A percentile compares a stretch with the other conserved stretches of the same genome.
These are phyloP conservation scores for Polymyxa betae DNA, from an alignment of 208 protist species.

Conservation along the genomic window DNA sequence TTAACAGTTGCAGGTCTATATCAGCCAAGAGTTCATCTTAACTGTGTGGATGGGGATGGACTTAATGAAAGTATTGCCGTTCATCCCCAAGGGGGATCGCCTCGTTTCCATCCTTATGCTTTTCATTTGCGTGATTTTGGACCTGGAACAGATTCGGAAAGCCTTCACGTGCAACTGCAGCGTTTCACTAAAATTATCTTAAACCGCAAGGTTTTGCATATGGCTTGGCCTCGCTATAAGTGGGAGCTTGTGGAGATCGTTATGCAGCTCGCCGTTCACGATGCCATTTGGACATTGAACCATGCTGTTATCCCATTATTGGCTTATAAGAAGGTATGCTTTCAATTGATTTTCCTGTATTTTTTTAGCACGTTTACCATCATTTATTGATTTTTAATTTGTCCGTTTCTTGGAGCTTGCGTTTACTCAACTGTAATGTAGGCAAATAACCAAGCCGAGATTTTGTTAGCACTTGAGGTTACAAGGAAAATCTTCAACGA, in stretches of 20 bases:
- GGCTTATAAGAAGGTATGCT: background rate
- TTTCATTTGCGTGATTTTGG: background rate
- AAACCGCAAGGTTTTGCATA: background rate
- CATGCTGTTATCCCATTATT: background rate
- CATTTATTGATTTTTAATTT: too few relatives aligned
- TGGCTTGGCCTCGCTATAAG: slow-evolving; percentile 18
- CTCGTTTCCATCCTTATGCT: slow-evolving; percentile 20
- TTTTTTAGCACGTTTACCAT: background rate
- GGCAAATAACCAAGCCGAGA: background rate
- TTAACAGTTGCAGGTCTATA: background rate
- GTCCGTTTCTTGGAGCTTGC: too few relatives aligned
- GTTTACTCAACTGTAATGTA: too few relatives aligned
- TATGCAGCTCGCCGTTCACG: slow-evolving; percentile 45
- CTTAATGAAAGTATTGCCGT: background rate
- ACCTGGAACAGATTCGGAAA: background rate
- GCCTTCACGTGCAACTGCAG: background rate
- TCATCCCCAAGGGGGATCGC: background rate
- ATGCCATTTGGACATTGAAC: background rate
- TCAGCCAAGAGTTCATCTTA: background rate
- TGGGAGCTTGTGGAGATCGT: background rate
- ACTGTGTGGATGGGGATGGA: background rate
- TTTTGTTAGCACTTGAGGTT: background rate
- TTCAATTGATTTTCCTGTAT: background rate
- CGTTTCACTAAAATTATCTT: background rate
- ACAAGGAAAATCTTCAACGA: background rate